Conservation (phyloP, 331 rosid genomes). For the Malus hybrid region DNA sequence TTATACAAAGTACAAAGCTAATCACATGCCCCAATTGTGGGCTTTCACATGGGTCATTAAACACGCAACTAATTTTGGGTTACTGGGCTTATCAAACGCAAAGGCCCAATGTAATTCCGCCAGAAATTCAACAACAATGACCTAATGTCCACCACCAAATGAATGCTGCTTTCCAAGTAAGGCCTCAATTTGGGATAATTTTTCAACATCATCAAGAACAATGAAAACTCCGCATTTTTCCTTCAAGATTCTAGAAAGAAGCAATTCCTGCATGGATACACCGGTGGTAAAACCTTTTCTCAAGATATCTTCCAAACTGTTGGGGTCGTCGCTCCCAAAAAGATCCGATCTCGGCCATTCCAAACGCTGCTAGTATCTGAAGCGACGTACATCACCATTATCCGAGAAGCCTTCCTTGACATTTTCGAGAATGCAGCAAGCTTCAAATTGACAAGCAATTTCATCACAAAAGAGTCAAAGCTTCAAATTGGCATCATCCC, state of each 20-base stretch:
- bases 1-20: too few species aligned
- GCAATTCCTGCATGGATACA: not conserved
- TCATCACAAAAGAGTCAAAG: not conserved
- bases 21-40: too few species aligned
- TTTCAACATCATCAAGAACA: slow-evolving; percentile 1
- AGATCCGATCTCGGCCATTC: too few species aligned
- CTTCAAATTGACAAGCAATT: not conserved
- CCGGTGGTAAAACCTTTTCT: too few species aligned
- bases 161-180: not conserved
- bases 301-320: too few species aligned
- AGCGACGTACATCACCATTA: not conserved
- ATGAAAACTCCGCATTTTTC: not conserved
- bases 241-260: not conserved
- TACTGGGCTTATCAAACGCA: not conserved
- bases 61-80: not conserved
- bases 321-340: too few species aligned
- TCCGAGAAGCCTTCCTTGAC: not conserved
- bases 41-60: too few species aligned
- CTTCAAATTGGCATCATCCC: not conserved
- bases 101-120: too few species aligned
- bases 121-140: too few species aligned
- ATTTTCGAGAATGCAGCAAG: not conserved
- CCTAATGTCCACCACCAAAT: not conserved
- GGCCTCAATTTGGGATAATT: not conserved
- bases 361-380: too few species aligned